Percentiles rank a stretch among this genome's conserved stretches.
Evolutionary conservation across 805 yeast genomes (phyloP).

Genomic region (Clavispora asparagi): DNA sequence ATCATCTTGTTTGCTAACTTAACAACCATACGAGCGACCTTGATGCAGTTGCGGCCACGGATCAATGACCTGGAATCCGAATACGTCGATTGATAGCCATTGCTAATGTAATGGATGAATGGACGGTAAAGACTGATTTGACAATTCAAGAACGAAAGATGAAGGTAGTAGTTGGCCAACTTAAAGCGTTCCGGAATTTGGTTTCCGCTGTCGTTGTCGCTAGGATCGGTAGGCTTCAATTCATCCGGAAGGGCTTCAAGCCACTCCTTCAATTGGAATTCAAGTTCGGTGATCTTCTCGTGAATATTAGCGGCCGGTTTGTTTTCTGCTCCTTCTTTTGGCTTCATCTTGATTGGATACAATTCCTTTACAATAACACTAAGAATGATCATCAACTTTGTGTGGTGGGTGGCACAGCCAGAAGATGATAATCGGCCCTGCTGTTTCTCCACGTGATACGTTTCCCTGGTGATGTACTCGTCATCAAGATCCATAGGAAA

Average conservation of each 20-base stretch:
- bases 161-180: constrained; percentile 70
- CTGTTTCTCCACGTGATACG: constrained; percentile 45
- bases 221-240: constrained; percentile 67
- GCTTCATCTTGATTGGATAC: constrained; percentile 61
- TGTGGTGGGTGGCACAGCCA: constrained; percentile 82
- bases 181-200: constrained; percentile 51
- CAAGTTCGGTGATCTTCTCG: constrained; percentile 53
- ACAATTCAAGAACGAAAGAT: constrained; percentile 68
- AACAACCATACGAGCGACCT: constrained; percentile 78
- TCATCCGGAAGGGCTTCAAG: constrained; percentile 62
- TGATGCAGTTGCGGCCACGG: constrained; percentile 77
- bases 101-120: constrained; percentile 75
- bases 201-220: constrained; percentile 12
- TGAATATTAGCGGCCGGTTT: constrained; percentile 34
- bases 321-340: constrained; percentile 9
- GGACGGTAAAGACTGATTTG: constrained; percentile 82
- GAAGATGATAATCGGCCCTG: constrained; percentile 57
- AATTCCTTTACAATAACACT: constrained; percentile 65
- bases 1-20: constrained; percentile 78
- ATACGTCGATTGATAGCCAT: constrained; percentile 34
- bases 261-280: constrained; percentile 69
- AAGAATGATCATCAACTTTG: constrained; percentile 64
- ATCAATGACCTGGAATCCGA: constrained; percentile 58
- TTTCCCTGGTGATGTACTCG: constrained; percentile 71
- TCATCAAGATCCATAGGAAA: constrained; percentile 83